Percentiles rank a stretch among this genome's conserved stretches.
phyloP scores from a whole-genome alignment of 306 rosid species.

The Sindora glabra region DNA sequence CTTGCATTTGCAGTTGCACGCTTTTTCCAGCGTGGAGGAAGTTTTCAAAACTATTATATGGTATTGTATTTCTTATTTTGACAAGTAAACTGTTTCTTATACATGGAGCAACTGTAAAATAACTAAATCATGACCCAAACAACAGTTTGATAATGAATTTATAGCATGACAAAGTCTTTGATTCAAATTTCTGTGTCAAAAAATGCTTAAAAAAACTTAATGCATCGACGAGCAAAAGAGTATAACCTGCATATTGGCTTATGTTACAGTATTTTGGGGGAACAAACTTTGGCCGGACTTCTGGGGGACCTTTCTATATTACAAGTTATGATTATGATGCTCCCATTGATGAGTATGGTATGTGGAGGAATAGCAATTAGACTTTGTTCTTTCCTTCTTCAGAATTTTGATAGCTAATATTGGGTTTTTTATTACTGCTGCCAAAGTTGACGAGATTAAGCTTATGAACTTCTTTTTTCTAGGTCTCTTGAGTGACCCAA shows the following conservation, averaged over 20 bases:
- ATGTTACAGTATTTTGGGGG: conserved; percentile 87
- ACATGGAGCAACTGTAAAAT: too few relatives aligned
- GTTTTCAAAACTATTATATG: conserved; percentile 97
- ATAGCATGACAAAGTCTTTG: too few relatives aligned
- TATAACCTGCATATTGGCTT: conserved; percentile 19
- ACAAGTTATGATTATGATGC: conserved; percentile 99
- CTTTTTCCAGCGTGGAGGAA: conserved; percentile 90
- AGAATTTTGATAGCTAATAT: conserved; percentile 6
- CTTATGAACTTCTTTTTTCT: conserved; percentile 17
- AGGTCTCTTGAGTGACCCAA: conserved; percentile 86
- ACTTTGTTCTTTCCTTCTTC: background rate
- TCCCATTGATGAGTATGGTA: conserved; percentile 94
- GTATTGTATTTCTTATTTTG: conserved; percentile 29
- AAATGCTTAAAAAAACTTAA: too few relatives aligned
- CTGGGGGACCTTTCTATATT: conserved; percentile 93
- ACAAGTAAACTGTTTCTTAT: too few relatives aligned
- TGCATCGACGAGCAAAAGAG: too few relatives aligned
- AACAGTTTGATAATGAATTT: too few relatives aligned
- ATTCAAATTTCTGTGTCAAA: too few relatives aligned
- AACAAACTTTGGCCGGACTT: conserved; percentile 91
- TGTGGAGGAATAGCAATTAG: conserved; percentile 17
- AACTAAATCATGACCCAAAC: too few relatives aligned
- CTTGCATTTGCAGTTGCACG: conserved; percentile 98
- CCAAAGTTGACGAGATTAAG: background rate
- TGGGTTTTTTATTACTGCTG: conserved; percentile 12